Base-by-base conservation (phyloP, 257 asterid species). In the Scutellaria minor region DNA sequence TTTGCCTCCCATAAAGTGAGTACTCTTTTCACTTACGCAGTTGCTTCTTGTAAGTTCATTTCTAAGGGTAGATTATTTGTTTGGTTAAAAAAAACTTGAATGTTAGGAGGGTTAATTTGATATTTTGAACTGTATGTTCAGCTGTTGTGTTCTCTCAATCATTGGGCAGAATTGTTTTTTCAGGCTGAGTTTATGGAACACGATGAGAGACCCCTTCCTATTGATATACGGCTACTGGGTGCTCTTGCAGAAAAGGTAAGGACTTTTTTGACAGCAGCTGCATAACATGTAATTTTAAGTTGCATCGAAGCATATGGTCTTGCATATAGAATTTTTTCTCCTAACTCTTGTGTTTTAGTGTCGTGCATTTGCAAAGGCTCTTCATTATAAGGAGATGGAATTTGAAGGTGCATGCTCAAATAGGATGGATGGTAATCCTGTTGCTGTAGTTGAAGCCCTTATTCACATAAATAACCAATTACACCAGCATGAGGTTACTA, bases 181-280 rank as follows among this genome's bases (percentile, higher is more conserved):
- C 88, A 94, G 99, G 99, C 99, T 5, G 99, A 95, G 89, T 95
- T 92, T 81, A 95, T 95, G 99, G 99, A 95, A 81, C 99, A 88
- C 64, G 97, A 88, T 77, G 99, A 90, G 86, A 88, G 92, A 74
- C 96, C 97, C 77, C 96, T 95, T 72, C 99, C 99, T 24, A 95
- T 95, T 53, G 99, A 95, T 82, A 95, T 95, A 73, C 96, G 99
- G 75, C 86, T 95, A 65, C 88, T 95, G 71, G 99, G 99, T 58
- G 99, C 99, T 78, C 98, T 95, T 76, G 97, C 99, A 6, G 99
- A 92, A 74, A 95, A 95, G 88, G 99, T 87, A 68, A 51, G 5
- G 81, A 27, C 15, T 82, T 75, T 66, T 52, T 62, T 64, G 42
- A 31, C 64, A 60, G 69, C 44, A 74, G 62, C 74, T 62, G 64